Evolutionary conservation across 139 green algal species (phyloP), one percentile per base, ranked within the genome.

Genomic region (Chlamydomonas eustigma): DNA sequence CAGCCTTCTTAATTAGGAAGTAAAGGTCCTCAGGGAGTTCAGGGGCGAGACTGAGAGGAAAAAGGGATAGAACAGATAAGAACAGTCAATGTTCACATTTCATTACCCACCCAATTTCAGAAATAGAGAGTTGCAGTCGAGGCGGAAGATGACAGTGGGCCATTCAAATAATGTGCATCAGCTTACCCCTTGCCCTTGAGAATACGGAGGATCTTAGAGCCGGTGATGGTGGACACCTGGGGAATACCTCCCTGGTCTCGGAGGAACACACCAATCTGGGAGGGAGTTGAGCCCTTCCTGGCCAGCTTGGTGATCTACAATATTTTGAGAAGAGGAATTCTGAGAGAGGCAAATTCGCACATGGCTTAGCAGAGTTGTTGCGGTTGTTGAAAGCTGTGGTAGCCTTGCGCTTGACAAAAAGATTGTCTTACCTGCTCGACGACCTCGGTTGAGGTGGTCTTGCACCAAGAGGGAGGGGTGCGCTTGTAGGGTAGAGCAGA

Each of bases 21-120:
- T 99, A 99, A 74, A 99, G 87, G 84, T 99, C 96, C 89, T 98
- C 96, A 18, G 96, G 96, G 71, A 99, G 92, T 83, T 98, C 95
- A 37, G 96, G 94, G 22, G 90, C 96, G 52, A 99, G 87, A 51
- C 96, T 86, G 31, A 71, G 50, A 37, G 33, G n/a, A 68, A 4
- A 18, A 12, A 58, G 44, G 44, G 44, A 58, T 58, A 58, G 18
- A 58, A 58, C 44, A 28, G 44, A 18, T 58, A 18, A 58, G 12
- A 12, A 58, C 44, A 58, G 44, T 18, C 12, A 18, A 58, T 58
- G 44, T 58, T 58, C 44, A 58, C 12, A 12, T 18, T 28, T 58
- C 12, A 58, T 58, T 58, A 28, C 12, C 18, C 18, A 28, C 44
- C 12, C 18, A 58, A 58, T 28, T 58, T 12, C 44, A 28, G 44